phyloP scores from a whole-genome alignment of 805 yeast species.

The Maudiozyma serrabonitensis region DNA sequence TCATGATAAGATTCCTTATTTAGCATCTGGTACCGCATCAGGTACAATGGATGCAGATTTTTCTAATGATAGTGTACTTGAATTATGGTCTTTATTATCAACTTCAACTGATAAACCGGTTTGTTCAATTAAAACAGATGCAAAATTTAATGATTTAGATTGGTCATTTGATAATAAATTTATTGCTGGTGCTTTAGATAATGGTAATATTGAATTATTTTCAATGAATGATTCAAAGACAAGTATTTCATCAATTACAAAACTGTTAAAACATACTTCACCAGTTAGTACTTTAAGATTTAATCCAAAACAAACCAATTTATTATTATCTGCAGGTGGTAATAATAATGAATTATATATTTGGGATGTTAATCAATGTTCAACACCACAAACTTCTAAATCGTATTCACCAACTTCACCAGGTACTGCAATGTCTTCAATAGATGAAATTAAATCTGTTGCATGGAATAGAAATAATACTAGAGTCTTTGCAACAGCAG shows the following conservation, averaged over 20 bases:
- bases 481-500: slow-evolving; percentile 86
- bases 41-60: slow-evolving; percentile 90
- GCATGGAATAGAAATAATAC: slow-evolving; percentile 82
- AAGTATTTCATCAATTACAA: slow-evolving; percentile 41
- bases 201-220: slow-evolving; percentile 64
- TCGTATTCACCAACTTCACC: slow-evolving; percentile 42
- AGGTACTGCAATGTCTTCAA: slow-evolving; percentile 70
- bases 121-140: slow-evolving; percentile 39
- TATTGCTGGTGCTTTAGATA: slow-evolving; percentile 86
- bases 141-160: slow-evolving; percentile 68
- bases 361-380: slow-evolving; percentile 72
- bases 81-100: slow-evolving; percentile 63
- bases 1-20: slow-evolving; percentile 54
- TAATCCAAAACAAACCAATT: slow-evolving; percentile 60
- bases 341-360: slow-evolving; percentile 71
- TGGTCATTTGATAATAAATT: slow-evolving; percentile 63
- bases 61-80: slow-evolving; percentile 66
- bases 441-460: slow-evolving; percentile 69
- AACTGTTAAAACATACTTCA: slow-evolving; percentile 53
- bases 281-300: slow-evolving; percentile 67
- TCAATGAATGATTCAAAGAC: slow-evolving; percentile 38
- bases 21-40: slow-evolving; percentile 91
- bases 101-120: slow-evolving; percentile 32
- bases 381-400: slow-evolving; percentile 27
- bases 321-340: slow-evolving; percentile 76